Evolutionary conservation across 2,329 filamentous ascomycete genomes (phyloP).

Genomic region (Diaporthe vaccinii): DNA sequence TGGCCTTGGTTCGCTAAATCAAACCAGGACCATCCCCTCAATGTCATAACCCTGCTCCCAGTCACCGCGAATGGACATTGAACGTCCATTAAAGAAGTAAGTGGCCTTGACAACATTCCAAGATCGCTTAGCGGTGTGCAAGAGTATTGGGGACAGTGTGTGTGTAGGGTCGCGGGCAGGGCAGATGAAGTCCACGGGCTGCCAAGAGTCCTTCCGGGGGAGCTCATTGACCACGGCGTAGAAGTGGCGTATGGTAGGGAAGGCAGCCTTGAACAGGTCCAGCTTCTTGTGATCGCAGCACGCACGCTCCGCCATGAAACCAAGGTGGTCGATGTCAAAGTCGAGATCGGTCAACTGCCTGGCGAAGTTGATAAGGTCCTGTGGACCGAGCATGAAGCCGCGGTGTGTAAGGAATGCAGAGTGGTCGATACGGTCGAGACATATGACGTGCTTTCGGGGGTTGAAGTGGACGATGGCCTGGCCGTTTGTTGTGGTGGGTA

Average conservation of each 20-base stretch:
- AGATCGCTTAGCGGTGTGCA: not conserved
- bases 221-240: not conserved
- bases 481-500: not conserved
- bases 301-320: not conserved
- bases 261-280: not conserved
- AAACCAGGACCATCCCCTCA: not conserved
- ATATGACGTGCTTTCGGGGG: not conserved
- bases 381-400: rapidly evolving
- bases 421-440: not conserved
- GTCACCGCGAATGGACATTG: not conserved
- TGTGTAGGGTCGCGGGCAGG: not conserved
- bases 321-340: slow-evolving; percentile 3
- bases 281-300: rapidly evolving
- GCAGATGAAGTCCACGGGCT: not conserved
- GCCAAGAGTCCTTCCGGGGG: not conserved
- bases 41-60: not conserved
- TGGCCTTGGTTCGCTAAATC: not conserved
- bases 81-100: rapidly evolving
- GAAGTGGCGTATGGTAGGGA: not conserved
- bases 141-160: rapidly evolving
- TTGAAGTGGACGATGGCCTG: slow-evolving; percentile 2
- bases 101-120: not conserved
- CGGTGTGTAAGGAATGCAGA: not conserved
- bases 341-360: not conserved
- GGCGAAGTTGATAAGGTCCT: not conserved